Percentiles rank a stretch among this genome's conserved stretches.
phyloP scores from a whole-genome alignment of 208 protist genomes.

The Leishmania tarentolae region DNA sequence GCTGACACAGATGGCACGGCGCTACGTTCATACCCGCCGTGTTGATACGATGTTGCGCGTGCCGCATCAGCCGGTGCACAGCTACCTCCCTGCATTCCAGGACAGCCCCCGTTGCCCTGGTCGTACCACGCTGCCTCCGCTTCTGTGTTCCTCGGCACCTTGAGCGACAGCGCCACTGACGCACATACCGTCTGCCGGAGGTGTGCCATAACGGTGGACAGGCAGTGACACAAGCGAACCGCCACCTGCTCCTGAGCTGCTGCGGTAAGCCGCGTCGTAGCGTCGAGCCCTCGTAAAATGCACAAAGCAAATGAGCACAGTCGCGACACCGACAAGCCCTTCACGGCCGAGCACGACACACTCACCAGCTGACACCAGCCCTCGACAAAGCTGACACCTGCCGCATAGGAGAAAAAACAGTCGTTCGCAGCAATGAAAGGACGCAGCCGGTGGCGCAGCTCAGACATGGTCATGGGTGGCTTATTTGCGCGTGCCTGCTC shows the following conservation, averaged over 20 bases:
- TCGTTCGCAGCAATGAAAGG: constrained; percentile 77
- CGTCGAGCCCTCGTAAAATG: constrained; percentile 47
- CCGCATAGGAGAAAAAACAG: constrained; percentile 73
- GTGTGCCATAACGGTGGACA: constrained; percentile 68
- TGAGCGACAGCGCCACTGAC: constrained; percentile 8
- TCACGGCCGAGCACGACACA: constrained; percentile 48
- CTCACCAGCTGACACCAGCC: constrained; percentile 70
- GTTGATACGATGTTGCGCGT: neutral
- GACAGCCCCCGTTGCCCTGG: neutral
- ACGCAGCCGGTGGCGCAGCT: constrained; percentile 49
- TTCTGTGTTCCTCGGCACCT: neutral
- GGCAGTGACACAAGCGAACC: constrained; percentile 53
- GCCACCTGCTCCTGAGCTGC: constrained; percentile 82
- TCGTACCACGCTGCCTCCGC: neutral
- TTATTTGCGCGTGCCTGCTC: constrained; percentile 42
- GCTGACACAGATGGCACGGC: neutral
- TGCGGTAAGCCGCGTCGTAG: constrained; percentile 59
- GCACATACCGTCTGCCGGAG: constrained; percentile 30
- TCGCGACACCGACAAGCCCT: constrained; percentile 40
- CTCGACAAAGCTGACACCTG: constrained; percentile 77
- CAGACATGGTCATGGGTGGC: constrained; percentile 36
- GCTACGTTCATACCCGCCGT: neutral
- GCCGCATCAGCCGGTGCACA: constrained; percentile 1
- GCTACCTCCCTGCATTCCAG: neutral
- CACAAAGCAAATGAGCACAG: constrained; percentile 49